Percentiles rank a stretch among this genome's conserved stretches.
Evolutionary conservation across 768 basidiomycete genomes (phyloP).

Genomic region (Sarcodon sp.): DNA sequence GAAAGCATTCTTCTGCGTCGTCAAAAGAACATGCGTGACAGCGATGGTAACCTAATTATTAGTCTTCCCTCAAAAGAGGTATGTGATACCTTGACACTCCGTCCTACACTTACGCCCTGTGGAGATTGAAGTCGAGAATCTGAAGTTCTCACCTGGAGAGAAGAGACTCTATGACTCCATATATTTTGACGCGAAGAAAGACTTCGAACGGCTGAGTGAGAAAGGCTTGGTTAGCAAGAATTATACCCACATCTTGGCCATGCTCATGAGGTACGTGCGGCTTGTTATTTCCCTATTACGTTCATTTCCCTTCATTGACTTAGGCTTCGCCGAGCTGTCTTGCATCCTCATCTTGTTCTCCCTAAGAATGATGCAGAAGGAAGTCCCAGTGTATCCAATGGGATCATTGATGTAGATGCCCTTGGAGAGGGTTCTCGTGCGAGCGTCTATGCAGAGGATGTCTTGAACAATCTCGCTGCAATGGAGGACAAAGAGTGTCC

Average conservation of each 20-base stretch:
- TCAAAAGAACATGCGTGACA: constrained; percentile 89
- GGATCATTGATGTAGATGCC: constrained; percentile 39
- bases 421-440: constrained; percentile 42
- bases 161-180: constrained; percentile 83
- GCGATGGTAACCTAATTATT: constrained; percentile 77
- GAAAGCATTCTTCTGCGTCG: constrained; percentile 79
- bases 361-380: constrained; percentile 30
- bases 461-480: not conserved
- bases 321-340: constrained; percentile 82
- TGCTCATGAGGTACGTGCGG: constrained; percentile 73
- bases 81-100: not conserved
- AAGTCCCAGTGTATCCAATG: constrained; percentile 23
- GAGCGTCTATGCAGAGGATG: constrained; percentile 11
- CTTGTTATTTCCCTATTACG: not conserved
- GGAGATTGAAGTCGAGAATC: constrained; percentile 53
- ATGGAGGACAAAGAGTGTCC: constrained; percentile 42
- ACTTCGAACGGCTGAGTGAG: constrained; percentile 69
- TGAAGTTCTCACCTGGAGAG: constrained; percentile 77
- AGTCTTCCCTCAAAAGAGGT: constrained; percentile 82
- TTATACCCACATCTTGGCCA: constrained; percentile 81
- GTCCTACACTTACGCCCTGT: not conserved
- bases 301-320: not conserved
- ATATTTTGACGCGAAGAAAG: constrained; percentile 63
- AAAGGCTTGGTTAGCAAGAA: constrained; percentile 73
- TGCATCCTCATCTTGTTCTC: constrained; percentile 80